Conservation (phyloP, 805 yeast species). For the Wickerhamomyces strasburgensis region DNA sequence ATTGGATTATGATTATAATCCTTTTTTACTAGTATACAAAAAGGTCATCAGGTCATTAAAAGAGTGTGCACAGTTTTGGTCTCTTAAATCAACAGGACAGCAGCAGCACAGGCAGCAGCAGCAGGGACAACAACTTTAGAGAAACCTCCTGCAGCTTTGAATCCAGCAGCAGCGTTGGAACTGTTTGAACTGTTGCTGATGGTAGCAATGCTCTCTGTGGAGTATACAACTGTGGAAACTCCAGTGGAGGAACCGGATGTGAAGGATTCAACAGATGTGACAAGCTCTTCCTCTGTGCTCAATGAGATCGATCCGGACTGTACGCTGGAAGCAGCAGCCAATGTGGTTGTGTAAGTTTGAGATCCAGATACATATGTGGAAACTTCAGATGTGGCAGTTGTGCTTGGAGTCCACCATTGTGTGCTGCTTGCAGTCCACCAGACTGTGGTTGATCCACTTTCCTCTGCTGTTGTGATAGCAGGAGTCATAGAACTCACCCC, state of each 20-base stretch:
- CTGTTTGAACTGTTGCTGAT: conserved; percentile 12
- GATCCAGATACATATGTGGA: conserved; percentile 5
- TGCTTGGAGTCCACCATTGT: conserved; percentile 11
- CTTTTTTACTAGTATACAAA: not conserved
- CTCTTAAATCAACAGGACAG: conserved; percentile 5
- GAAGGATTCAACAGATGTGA: conserved; percentile 9
- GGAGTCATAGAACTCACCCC: conserved; percentile 1
- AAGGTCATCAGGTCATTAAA: not conserved
- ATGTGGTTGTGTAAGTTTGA: not conserved
- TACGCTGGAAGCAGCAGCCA: not conserved
- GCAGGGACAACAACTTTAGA: conserved; percentile 9
- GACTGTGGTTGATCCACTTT: conserved; percentile 14
- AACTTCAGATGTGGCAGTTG: conserved; percentile 9
- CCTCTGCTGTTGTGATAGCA: not conserved
- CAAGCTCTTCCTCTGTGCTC: conserved; percentile 9
- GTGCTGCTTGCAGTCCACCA: conserved; percentile 19
- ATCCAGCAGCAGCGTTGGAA: conserved; percentile 11
- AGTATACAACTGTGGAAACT: conserved; percentile 10
- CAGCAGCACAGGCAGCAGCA: conserved; percentile 13
- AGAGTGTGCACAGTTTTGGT: not conserved
- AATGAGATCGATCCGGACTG: not conserved
- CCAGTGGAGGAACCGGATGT: conserved; percentile 17
- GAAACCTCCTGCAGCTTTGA: conserved; percentile 3
- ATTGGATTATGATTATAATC: too few species aligned
- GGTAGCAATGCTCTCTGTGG: conserved; percentile 11